Percentiles rank a stretch among this genome's conserved stretches.
Evolutionary conservation across 805 yeast genomes (phyloP).

Genomic region (Metschnikowia matae): DNA sequence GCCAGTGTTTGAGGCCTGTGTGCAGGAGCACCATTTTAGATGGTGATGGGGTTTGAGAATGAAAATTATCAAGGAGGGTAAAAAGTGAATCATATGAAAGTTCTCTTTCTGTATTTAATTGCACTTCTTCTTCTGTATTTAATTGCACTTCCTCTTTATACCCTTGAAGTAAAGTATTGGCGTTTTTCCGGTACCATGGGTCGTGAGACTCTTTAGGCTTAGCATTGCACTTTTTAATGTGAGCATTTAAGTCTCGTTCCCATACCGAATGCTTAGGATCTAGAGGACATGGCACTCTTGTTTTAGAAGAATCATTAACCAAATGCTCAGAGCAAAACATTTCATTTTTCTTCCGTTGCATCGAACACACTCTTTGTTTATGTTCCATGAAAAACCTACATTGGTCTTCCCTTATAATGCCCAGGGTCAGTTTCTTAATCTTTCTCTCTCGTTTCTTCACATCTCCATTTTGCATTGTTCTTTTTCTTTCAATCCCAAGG

Average conservation of each 20-base stretch:
- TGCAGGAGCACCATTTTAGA: slow-evolving; percentile 20
- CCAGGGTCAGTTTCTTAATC: slow-evolving; percentile 3
- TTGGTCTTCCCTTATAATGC: slow-evolving; percentile 15
- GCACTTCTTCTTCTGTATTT: not conserved
- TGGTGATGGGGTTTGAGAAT: slow-evolving; percentile 16
- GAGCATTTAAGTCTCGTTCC: slow-evolving; percentile 52
- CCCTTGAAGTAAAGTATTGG: slow-evolving; percentile 35
- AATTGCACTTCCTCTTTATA: not conserved
- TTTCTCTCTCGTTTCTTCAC: not conserved
- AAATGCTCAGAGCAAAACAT: slow-evolving; percentile 64
- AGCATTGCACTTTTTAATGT: slow-evolving; percentile 59
- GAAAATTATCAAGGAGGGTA: slow-evolving; percentile 5
- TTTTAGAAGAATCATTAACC: slow-evolving; percentile 15
- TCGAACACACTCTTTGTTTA: slow-evolving; percentile 56
- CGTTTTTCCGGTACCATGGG: slow-evolving; percentile 50
- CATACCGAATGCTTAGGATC: slow-evolving; percentile 75
- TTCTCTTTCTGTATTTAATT: not conserved
- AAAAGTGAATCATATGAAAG: not conserved
- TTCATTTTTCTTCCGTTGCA: slow-evolving; percentile 50
- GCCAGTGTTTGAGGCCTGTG: slow-evolving; percentile 35
- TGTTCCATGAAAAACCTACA: slow-evolving; percentile 48
- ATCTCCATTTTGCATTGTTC: no score
- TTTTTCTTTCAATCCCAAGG: no score
- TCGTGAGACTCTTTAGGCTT: slow-evolving; percentile 31
- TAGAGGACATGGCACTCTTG: slow-evolving; percentile 68